phyloP scores from a whole-genome alignment of 345 rosid genomes.

The Syzygium aqueum region DNA sequence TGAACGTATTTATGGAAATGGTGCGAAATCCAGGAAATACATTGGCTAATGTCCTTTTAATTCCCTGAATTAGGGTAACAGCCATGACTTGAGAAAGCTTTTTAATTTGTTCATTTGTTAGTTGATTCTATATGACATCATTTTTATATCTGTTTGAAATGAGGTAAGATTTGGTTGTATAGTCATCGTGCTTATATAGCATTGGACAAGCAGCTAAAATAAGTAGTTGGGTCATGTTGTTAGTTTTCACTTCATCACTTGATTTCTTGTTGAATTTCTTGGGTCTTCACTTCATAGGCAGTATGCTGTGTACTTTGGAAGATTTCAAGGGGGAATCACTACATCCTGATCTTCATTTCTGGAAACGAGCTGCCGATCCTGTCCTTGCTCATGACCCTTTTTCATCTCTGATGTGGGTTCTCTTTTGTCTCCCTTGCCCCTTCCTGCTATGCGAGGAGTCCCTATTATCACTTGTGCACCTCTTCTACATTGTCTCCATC shows the following conservation, averaged over 20 bases:
- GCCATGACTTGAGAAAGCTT: not conserved
- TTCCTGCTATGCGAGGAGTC: constrained; percentile 71
- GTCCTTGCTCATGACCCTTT: constrained; percentile 83
- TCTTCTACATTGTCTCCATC: constrained; percentile 61
- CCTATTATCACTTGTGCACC: constrained; percentile 69
- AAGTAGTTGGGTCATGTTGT: not conserved
- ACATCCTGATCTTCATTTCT: constrained; percentile 44
- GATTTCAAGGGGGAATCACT: constrained; percentile 28
- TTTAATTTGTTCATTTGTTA: not conserved
- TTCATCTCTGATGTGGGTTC: constrained; percentile 93
- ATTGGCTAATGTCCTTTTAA: not conserved
- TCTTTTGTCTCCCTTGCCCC: constrained; percentile 88
- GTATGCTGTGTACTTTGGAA: constrained; percentile 30
- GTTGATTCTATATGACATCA: not conserved
- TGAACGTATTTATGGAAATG: not conserved
- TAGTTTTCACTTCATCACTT: not conserved
- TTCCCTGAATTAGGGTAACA: not conserved
- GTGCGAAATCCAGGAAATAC: not conserved
- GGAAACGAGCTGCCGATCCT: constrained; percentile 78
- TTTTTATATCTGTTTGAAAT: not conserved
- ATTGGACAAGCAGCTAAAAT: not conserved
- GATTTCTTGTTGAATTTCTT: not conserved
- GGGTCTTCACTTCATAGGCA: constrained; percentile 26
- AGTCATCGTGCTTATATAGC: not conserved
- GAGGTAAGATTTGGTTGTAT: not conserved